Conservation (phyloP, 176 grass and related monocot genomes). For the Rhynchospora tenuis region DNA sequence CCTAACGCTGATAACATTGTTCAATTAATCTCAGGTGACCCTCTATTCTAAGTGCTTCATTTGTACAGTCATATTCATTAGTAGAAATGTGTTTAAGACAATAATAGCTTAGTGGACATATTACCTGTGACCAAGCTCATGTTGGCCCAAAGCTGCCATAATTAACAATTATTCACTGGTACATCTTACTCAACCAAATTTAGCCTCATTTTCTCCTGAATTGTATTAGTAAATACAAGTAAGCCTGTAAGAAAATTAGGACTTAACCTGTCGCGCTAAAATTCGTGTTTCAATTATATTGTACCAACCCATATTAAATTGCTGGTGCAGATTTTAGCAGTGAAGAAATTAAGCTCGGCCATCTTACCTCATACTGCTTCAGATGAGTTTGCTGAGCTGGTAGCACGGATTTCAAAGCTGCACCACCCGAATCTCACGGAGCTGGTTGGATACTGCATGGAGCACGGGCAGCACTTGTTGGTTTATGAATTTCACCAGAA, state of each 20-base stretch:
- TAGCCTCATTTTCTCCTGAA: not conserved
- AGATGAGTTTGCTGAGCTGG: slow-evolving; percentile 80
- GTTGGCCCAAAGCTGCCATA: not conserved
- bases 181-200: not conserved
- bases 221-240: not conserved
- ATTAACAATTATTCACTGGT: not conserved
- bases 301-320: slow-evolving; percentile 24
- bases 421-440: slow-evolving; percentile 80
- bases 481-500: slow-evolving; percentile 86
- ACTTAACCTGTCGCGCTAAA: not conserved
- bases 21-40: not conserved
- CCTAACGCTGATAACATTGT: not conserved
- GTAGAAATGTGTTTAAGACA: not conserved
- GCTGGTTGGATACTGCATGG: slow-evolving; percentile 88
- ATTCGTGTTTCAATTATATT: not conserved
- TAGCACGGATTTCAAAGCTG: slow-evolving; percentile 57
- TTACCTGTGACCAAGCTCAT: not conserved
- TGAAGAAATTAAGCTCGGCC: slow-evolving; percentile 82
- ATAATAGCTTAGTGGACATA: not conserved
- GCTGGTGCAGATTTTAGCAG: slow-evolving; percentile 61
- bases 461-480: slow-evolving; percentile 86
- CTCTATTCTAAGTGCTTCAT: not conserved
- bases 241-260: not conserved
- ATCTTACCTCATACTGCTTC: slow-evolving; percentile 64
- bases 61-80: not conserved